Conservation (phyloP, 768 basidiomycete species). For the Agrocybe pediades region DNA sequence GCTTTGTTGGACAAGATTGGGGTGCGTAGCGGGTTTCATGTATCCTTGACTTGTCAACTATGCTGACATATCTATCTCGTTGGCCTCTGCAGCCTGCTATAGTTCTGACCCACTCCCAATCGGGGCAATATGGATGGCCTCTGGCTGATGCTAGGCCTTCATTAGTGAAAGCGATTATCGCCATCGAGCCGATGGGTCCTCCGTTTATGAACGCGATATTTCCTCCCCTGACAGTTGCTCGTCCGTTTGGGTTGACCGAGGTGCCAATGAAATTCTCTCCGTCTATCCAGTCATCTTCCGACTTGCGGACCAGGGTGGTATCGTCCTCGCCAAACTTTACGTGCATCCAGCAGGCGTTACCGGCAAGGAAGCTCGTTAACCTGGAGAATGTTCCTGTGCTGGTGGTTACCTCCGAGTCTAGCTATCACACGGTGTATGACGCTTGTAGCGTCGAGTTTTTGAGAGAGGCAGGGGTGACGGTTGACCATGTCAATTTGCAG, state of each 20-base stretch:
- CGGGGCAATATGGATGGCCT: conserved; percentile 50
- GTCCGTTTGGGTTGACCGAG: conserved; percentile 50
- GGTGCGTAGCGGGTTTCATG: conserved; percentile 28
- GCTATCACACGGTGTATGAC: conserved; percentile 54
- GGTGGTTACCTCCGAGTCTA: conserved; percentile 49
- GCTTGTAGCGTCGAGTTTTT: conserved; percentile 45
- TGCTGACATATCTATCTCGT: neutral
- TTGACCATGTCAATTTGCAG: conserved; percentile 40
- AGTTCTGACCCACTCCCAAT: conserved; percentile 53
- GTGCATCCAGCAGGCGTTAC: conserved; percentile 44
- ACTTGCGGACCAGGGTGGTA: conserved; percentile 31
- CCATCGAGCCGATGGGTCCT: conserved; percentile 52
- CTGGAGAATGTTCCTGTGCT: conserved; percentile 45
- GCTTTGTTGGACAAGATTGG: conserved; percentile 48
- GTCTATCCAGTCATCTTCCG: conserved; percentile 38
- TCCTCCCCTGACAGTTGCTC: conserved; percentile 35
- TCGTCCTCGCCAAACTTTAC: conserved; percentile 32
- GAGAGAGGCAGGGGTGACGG: conserved; percentile 43
- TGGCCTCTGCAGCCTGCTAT: conserved; percentile 37
- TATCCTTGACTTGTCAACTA: neutral
- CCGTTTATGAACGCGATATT: conserved; percentile 46
- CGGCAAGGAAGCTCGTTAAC: conserved; percentile 43
- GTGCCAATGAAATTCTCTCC: conserved; percentile 46
- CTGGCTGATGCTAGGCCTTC: conserved; percentile 47
- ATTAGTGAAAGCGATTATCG: conserved; percentile 46